Conservation (phyloP, 495 filamentous ascomycete species). For the Penicillium samsonianum region DNA sequence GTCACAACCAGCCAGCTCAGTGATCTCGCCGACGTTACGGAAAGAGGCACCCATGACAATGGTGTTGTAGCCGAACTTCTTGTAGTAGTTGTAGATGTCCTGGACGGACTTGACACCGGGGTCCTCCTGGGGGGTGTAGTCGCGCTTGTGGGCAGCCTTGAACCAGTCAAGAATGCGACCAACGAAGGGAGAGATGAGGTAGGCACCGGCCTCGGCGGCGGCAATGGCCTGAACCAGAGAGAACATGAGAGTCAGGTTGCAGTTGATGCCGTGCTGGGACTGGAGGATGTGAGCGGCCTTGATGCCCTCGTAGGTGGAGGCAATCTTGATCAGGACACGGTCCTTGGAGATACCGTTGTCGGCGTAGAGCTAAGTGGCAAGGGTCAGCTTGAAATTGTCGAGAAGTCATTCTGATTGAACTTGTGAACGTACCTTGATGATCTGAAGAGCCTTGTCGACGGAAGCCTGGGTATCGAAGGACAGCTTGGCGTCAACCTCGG, state of each 20-base stretch:
- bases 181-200: slow-evolving; percentile 99
- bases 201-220: slow-evolving; percentile 93
- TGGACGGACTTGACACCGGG: slow-evolving; percentile 96
- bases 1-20: slow-evolving; percentile 95
- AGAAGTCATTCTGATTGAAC: not conserved
- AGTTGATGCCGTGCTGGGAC: slow-evolving; percentile 90
- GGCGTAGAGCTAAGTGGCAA: slow-evolving; percentile 75
- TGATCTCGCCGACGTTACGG: slow-evolving; percentile 93
- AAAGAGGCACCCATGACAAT: slow-evolving; percentile 99
- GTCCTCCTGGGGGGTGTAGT: slow-evolving; percentile 85
- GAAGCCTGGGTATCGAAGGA: slow-evolving; percentile 94
- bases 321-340: slow-evolving; percentile 69
- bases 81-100: slow-evolving; percentile 99
- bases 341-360: slow-evolving; percentile 87
- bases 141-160: slow-evolving; percentile 94
- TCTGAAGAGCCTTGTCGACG: slow-evolving; percentile 93
- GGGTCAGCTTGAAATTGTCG: not conserved
- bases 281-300: slow-evolving; percentile 94
- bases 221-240: slow-evolving; percentile 93
- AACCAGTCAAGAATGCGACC: slow-evolving; percentile 99
- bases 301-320: slow-evolving; percentile 85
- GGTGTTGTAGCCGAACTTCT: slow-evolving; percentile 98
- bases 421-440: slow-evolving; percentile 74
- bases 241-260: slow-evolving; percentile 99
- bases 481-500: slow-evolving; percentile 94